These are phyloP conservation scores for Calonectria honghensis DNA, from an alignment of 2,329 filamentous ascomycete genomes.

Conservation along the genomic window DNA sequence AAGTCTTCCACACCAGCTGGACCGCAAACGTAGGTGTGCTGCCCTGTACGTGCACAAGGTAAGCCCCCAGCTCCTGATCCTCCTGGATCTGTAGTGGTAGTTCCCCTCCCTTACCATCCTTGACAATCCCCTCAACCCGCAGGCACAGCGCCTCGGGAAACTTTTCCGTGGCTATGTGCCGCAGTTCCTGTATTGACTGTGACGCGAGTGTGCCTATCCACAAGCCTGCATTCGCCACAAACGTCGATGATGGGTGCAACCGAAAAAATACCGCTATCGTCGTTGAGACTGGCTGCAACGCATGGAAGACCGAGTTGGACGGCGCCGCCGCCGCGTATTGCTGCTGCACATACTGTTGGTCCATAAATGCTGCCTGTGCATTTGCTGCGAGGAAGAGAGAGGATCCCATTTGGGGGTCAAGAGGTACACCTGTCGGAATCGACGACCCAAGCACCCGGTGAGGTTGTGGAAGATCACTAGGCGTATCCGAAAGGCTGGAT, in stretches of 20 bases:
- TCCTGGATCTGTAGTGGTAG: slow-evolving; percentile 79
- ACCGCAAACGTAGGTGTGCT: slow-evolving; percentile 66
- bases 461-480: slow-evolving; percentile 46
- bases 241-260: slow-evolving; percentile 78
- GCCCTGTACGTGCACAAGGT: slow-evolving; percentile 78
- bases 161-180: slow-evolving; percentile 76
- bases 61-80: slow-evolving; percentile 83
- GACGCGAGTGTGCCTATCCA: slow-evolving; percentile 80
- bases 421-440: slow-evolving; percentile 50
- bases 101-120: slow-evolving; percentile 75
- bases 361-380: slow-evolving; percentile 60
- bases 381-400: slow-evolving; percentile 64
- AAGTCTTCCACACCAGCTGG: slow-evolving; percentile 60
- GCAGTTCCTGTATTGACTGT: slow-evolving; percentile 77
- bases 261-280: slow-evolving; percentile 79
- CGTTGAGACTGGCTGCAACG: slow-evolving; percentile 46
- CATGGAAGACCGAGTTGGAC: slow-evolving; percentile 51
- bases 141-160: slow-evolving; percentile 76
- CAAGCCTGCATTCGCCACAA: slow-evolving; percentile 69
- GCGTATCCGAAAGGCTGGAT: slow-evolving; percentile 44
- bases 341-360: slow-evolving; percentile 58
- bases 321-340: slow-evolving; percentile 53
- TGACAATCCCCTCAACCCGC: slow-evolving; percentile 80
- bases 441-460: slow-evolving; percentile 54
- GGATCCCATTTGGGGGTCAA: slow-evolving; percentile 62